Evolutionary conservation across 306 rosid species (phyloP).

Genomic region (Herpetospermum pedunculosum): DNA sequence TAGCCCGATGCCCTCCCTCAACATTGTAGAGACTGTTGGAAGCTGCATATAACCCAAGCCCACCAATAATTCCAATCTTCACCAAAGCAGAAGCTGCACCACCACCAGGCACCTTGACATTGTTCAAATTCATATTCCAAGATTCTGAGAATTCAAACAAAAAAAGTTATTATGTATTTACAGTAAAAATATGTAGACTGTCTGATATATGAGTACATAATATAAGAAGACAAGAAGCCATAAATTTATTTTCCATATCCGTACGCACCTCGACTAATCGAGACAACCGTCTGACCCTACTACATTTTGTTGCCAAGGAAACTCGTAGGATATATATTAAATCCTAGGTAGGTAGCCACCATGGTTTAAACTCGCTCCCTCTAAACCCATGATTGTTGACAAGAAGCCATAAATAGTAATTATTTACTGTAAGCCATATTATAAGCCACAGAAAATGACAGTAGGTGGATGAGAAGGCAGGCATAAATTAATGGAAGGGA

Average conservation of each 20-base stretch:
- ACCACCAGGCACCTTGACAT: slow-evolving; percentile 41
- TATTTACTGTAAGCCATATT: too few species aligned
- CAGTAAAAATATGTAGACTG: too few species aligned
- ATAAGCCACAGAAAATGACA: neutral
- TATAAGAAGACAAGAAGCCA: too few species aligned
- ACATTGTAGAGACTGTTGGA: slow-evolving; percentile 76
- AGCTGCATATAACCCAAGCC: slow-evolving; percentile 53
- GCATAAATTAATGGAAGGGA: neutral
- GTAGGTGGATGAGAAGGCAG: neutral
- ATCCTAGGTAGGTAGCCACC: too few species aligned
- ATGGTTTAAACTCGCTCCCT: too few species aligned
- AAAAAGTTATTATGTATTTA: neutral
- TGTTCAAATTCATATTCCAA: slow-evolving; percentile 29
- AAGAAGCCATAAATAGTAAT: neutral
- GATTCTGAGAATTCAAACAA: neutral
- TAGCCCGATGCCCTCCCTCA: slow-evolving; percentile 81
- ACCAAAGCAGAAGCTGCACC: slow-evolving; percentile 41
- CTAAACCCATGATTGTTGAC: too few species aligned
- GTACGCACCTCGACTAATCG: too few species aligned
- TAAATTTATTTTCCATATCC: too few species aligned
- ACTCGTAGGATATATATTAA: too few species aligned
- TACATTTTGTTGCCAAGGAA: too few species aligned
- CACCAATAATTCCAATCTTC: slow-evolving; percentile 42
- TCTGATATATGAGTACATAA: neutral
- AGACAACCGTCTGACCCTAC: too few species aligned